Evolutionary conservation across 352 stramenopile species (phyloP).

Genomic region (Globisporangium cylindrosporum): DNA sequence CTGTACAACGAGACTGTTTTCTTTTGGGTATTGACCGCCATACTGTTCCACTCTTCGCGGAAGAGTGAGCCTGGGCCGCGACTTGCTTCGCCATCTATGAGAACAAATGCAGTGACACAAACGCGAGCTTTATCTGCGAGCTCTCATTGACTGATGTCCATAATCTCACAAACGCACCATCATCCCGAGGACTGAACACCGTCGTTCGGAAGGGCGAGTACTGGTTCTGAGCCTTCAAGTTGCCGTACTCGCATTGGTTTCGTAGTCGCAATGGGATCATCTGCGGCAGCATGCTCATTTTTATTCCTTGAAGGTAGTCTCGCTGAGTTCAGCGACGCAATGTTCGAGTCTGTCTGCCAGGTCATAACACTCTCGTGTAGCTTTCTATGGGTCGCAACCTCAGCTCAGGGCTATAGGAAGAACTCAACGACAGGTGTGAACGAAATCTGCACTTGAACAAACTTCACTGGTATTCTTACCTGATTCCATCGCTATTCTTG

Average conservation of each 20-base stretch:
- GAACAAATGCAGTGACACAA: not conserved
- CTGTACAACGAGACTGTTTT: conserved; percentile 30
- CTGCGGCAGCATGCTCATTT: conserved; percentile 14
- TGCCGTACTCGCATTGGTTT: conserved; percentile 29
- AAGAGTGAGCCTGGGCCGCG: conserved; percentile 38
- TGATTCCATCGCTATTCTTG: conserved; percentile 2
- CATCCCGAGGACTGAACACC: conserved; percentile 28
- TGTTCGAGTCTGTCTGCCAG: not conserved
- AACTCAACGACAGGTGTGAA: not conserved
- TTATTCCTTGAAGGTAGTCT: not conserved
- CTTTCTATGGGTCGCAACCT: not conserved
- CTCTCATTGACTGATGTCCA: not conserved
- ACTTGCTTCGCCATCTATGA: conserved; percentile 18
- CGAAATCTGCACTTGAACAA: not conserved
- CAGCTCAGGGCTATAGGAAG: not conserved
- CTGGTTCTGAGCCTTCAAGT: conserved; percentile 30
- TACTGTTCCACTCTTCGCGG: conserved; percentile 40
- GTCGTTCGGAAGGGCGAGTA: conserved; percentile 53
- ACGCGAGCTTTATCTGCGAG: not conserved
- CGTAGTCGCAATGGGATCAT: conserved; percentile 55
- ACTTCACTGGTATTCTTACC: not conserved
- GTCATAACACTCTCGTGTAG: not conserved
- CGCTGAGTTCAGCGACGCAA: not conserved
- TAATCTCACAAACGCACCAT: conserved; percentile 15
- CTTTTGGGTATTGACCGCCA: conserved; percentile 27